Evolutionary conservation across 176 grass and related monocot species (phyloP).

Genomic region (Thinopyrum elongatum): DNA sequence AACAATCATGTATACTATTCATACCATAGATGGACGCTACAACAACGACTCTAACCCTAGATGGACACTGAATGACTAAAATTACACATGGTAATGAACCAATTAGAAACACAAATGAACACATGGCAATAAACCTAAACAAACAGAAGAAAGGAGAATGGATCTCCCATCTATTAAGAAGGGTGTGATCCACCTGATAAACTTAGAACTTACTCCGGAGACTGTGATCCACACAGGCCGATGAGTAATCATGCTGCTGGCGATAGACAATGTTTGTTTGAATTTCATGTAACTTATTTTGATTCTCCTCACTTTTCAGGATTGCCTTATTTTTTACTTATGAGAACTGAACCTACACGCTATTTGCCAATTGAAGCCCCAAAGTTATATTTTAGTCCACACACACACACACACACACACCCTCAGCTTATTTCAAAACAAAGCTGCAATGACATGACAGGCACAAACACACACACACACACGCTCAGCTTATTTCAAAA

Average conservation of each 20-base stretch:
- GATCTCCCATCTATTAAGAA: not conserved
- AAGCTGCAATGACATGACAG: conserved; percentile 28
- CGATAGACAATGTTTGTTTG: conserved; percentile 22
- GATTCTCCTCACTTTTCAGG: not conserved
- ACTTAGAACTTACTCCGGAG: conserved; percentile 9
- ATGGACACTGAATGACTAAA: conserved; percentile 5
- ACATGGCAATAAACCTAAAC: conserved; percentile 21
- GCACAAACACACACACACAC: not conserved
- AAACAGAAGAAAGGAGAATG: conserved; percentile 14
- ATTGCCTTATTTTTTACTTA: not conserved
- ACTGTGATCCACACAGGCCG: conserved; percentile 14
- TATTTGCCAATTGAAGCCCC: conserved; percentile 7
- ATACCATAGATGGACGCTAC: not conserved
- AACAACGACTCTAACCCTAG: not conserved
- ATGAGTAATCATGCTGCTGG: not conserved
- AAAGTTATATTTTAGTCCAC: conserved; percentile 15
- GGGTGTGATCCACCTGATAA: conserved; percentile 14
- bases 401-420: not conserved
- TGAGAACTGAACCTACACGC: not conserved
- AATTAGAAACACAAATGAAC: conserved; percentile 14
- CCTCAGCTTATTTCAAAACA: too few species aligned
- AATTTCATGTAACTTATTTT: conserved; percentile 17
- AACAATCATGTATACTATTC: conserved; percentile 3
- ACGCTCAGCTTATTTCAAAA: conserved; percentile 1
- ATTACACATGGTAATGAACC: conserved; percentile 1